Conservation (phyloP, 192 early-diverging fungal species). For the Rhizoclosmatium sp. region DNA sequence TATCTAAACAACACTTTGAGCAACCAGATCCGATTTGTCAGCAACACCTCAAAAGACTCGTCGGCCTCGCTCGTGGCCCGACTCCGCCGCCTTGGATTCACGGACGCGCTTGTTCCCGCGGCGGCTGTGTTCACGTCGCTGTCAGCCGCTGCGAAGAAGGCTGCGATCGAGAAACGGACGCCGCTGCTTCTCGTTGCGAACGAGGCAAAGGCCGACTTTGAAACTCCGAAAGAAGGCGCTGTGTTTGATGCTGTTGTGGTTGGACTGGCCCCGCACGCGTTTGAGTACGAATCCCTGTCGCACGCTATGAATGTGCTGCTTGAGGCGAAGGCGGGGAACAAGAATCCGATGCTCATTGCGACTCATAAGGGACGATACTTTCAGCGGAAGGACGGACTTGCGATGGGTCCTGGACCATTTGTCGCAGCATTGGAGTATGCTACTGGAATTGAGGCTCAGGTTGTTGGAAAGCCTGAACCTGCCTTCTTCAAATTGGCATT, state of each 20-base stretch:
- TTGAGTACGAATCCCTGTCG: slow-evolving; percentile 78
- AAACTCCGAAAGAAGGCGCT: slow-evolving; percentile 43
- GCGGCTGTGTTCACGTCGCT: slow-evolving; percentile 83
- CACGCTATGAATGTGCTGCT: slow-evolving; percentile 78
- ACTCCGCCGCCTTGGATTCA: slow-evolving; percentile 73
- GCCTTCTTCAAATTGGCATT: slow-evolving; percentile 83
- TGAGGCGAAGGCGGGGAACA: slow-evolving; percentile 42
- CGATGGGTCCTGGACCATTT: slow-evolving; percentile 90
- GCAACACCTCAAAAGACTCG: slow-evolving; percentile 88
- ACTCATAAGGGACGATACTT: slow-evolving; percentile 86
- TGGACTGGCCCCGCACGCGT: slow-evolving; percentile 77
- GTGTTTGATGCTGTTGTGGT: slow-evolving; percentile 81
- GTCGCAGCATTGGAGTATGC: slow-evolving; percentile 85
- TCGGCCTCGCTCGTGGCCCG: slow-evolving; percentile 60
- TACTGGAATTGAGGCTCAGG: slow-evolving; percentile 64
- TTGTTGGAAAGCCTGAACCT: slow-evolving; percentile 84
- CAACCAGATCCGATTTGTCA: slow-evolving; percentile 72
- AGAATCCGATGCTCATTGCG: slow-evolving; percentile 65
- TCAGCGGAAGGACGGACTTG: slow-evolving; percentile 65
- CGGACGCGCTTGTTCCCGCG: slow-evolving; percentile 46
- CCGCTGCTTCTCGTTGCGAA: slow-evolving; percentile 83
- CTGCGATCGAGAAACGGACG: slow-evolving; percentile 56
- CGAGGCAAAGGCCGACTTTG: slow-evolving; percentile 77
- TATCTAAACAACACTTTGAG: not conserved
- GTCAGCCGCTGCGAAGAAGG: slow-evolving; percentile 72